phyloP scores from a whole-genome alignment of 345 rosid genomes.

The Brassica incana region DNA sequence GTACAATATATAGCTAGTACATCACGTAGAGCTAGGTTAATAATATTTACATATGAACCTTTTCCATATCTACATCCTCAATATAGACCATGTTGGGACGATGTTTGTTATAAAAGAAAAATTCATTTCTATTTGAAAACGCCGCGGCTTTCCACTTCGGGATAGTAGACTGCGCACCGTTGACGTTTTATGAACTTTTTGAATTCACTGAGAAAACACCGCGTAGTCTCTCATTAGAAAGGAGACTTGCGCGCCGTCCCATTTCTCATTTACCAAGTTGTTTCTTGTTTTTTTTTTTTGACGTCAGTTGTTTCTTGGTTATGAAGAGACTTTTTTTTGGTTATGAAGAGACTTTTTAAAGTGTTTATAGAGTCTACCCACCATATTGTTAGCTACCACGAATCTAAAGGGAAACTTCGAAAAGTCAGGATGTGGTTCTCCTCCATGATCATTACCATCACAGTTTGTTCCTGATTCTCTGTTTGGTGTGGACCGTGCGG shows the following conservation, averaged over 20 bases:
- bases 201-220: no score
- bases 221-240: no score
- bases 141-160: no score
- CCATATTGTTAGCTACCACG: conserved; percentile 55
- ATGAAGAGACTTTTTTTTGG: background rate
- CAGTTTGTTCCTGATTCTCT: background rate
- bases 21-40: no score
- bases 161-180: no score
- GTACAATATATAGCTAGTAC: no score
- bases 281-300: conserved; percentile 3
- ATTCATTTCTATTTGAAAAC: no score
- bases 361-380: conserved; percentile 56
- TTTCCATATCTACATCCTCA: no score
- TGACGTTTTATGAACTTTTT: no score
- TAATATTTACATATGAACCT: no score
- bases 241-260: background rate
- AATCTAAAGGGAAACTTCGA: conserved; percentile 59
- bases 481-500: background rate
- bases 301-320: conserved; percentile 5
- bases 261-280: background rate
- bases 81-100: no score
- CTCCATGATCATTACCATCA: background rate
- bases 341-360: conserved; percentile 5
- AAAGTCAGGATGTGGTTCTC: conserved; percentile 45
- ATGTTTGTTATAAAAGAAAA: no score